These are phyloP conservation scores for Earliella scabrosa DNA, from an alignment of 1,284 basidiomycete genomes.

Conservation along the genomic window DNA sequence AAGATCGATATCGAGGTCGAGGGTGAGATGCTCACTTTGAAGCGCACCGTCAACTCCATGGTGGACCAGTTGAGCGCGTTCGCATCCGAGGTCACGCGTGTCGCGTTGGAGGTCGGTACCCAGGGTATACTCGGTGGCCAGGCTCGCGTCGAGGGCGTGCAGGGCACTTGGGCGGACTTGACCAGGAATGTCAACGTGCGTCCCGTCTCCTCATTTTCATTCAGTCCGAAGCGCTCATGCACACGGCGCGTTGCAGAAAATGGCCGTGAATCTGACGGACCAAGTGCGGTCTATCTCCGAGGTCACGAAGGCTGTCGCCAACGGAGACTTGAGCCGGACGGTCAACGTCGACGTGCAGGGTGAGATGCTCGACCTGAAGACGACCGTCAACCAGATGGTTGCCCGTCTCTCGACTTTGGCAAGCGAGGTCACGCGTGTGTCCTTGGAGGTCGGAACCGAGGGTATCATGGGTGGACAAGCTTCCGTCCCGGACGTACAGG, in stretches of 20 bases:
- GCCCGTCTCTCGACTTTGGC: slow-evolving; percentile 83
- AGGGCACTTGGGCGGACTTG: slow-evolving; percentile 94
- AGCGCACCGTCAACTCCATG: slow-evolving; percentile 88
- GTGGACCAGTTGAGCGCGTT: slow-evolving; percentile 90
- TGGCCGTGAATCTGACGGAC: slow-evolving; percentile 92
- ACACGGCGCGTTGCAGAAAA: slow-evolving; percentile 57
- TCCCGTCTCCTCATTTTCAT: slow-evolving; percentile 5
- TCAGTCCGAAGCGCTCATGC: not conserved
- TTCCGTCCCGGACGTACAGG: slow-evolving; percentile 84
- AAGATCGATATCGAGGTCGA: slow-evolving; percentile 92
- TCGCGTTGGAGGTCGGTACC: slow-evolving; percentile 91
- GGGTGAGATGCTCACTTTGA: slow-evolving; percentile 88
- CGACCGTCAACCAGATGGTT: slow-evolving; percentile 93
- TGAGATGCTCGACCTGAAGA: slow-evolving; percentile 94
- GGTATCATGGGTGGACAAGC: slow-evolving; percentile 97
- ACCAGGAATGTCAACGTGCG: slow-evolving; percentile 87
- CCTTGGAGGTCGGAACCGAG: slow-evolving; percentile 93
- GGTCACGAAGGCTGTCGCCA: slow-evolving; percentile 96
- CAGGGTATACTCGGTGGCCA: slow-evolving; percentile 94
- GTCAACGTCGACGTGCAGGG: slow-evolving; percentile 97
- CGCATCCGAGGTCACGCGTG: slow-evolving; percentile 93
- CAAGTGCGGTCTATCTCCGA: slow-evolving; percentile 98
- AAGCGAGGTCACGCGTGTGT: slow-evolving; percentile 86
- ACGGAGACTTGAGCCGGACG: slow-evolving; percentile 87
- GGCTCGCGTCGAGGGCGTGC: slow-evolving; percentile 89